These are phyloP conservation scores for Funneliformis geosporum DNA, from an alignment of 192 early-diverging fungal species.

Conservation along the genomic window DNA sequence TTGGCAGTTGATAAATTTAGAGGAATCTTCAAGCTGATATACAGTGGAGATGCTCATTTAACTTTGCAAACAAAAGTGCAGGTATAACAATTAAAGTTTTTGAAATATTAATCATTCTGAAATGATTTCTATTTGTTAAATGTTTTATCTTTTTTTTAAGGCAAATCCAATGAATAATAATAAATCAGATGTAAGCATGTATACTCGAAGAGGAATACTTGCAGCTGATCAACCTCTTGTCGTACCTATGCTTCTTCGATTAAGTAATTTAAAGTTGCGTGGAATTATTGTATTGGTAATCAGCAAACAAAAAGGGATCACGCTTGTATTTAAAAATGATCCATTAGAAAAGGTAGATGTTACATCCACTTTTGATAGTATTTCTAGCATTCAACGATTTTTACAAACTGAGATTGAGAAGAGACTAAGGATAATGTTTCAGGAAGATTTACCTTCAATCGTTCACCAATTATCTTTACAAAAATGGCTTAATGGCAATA, in stretches of 20 bases:
- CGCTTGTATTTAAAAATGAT: conserved; percentile 96
- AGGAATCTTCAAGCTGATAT: conserved; percentile 93
- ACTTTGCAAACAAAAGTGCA: conserved; percentile 93
- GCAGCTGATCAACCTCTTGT: conserved; percentile 93
- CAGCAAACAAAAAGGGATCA: conserved; percentile 91
- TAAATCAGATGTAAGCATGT: conserved; percentile 58
- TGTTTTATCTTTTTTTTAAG: conserved; percentile 36
- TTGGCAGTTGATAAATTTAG: conserved; percentile 91
- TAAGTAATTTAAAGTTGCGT: conserved; percentile 82
- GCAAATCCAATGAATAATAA: conserved; percentile 76
- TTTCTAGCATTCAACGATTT: conserved; percentile 83
- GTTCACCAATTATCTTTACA: conserved; percentile 83
- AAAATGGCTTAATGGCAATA: conserved; percentile 32
- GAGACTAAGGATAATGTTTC: conserved; percentile 85
- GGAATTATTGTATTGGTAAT: conserved; percentile 95
- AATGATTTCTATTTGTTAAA: not conserved
- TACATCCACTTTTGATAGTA: conserved; percentile 95
- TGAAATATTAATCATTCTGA: conserved; percentile 9
- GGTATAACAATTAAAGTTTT: conserved; percentile 43
- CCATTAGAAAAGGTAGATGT: conserved; percentile 92
- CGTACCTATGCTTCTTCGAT: conserved; percentile 93
- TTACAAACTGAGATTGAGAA: conserved; percentile 90
- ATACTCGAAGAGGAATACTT: conserved; percentile 68
- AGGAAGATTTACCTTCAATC: conserved; percentile 89
- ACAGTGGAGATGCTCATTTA: conserved; percentile 90